Conservation (phyloP, 306 rosid species). For the Vigna mungo region DNA sequence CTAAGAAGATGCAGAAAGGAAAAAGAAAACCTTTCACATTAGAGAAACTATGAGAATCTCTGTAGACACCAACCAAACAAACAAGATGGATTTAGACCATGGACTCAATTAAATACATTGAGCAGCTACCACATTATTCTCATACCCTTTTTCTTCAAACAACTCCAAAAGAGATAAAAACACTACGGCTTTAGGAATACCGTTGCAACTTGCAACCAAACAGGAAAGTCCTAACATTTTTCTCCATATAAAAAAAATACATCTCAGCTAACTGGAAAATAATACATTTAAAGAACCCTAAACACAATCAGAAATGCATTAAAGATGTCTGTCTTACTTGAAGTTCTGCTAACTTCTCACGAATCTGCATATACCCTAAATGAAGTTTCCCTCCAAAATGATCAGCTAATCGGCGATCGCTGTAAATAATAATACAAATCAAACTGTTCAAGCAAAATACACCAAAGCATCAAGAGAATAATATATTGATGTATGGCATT, state of each 20-base stretch:
- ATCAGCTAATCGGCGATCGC: conserved; percentile 99
- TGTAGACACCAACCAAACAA: conserved; percentile 51
- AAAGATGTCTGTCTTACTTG: conserved; percentile 65
- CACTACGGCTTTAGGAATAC: conserved; percentile 22
- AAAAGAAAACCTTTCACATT: background rate
- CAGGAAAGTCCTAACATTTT: conserved; percentile 24
- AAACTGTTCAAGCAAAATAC: conserved; percentile 48
- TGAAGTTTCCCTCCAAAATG: conserved; percentile 99
- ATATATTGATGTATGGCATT: conserved; percentile 42
- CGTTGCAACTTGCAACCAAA: conserved; percentile 7
- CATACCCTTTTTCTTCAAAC: background rate
- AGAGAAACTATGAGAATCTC: conserved; percentile 49
- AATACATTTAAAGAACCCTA: background rate
- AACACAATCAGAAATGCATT: conserved; percentile 30
- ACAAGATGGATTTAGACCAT: background rate
- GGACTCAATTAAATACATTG: no score
- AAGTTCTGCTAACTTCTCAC: conserved; percentile 94
- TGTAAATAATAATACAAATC: conserved; percentile 58
- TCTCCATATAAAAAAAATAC: conserved; percentile 9
- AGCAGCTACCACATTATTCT: background rate
- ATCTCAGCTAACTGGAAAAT: background rate
- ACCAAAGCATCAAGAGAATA: conserved; percentile 38
- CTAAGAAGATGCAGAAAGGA: no score
- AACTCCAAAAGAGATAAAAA: background rate
- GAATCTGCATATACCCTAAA: conserved; percentile 98